Evolutionary conservation across 805 yeast genomes (phyloP), one percentile per base, ranked within the genome.

Genomic region (Zygosaccharomyces lentus): DNA sequence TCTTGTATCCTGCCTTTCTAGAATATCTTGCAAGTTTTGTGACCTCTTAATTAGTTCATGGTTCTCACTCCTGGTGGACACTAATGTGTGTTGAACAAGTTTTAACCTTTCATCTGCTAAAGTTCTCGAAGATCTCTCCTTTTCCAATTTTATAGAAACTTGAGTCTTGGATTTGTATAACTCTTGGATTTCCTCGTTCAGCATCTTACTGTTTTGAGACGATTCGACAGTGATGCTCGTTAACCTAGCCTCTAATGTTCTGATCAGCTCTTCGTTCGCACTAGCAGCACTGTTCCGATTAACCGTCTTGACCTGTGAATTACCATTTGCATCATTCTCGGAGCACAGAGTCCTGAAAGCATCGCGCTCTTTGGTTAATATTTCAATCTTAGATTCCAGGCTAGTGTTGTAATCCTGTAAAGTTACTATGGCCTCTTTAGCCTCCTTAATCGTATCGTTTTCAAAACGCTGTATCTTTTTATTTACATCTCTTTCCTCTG

Each of bases 361-460:
- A 54, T 89, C 95, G 45, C 89, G 76, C 61, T 87, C 95, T 50
- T 80, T 75, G 3, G 74, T 67, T 2, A 78, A 72, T 1, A 83
- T 74, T 9, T 71, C 76, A 35, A 81, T 62, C 58, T 77, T 79
- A 2, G 73, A 58, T 51, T 77, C 78, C 8, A 79, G 58, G 13
- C 74, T 68, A 16, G 73, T 70, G 31, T 85, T 66, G 52, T 82
- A 81, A 12, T 78, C 76, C 60, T 82, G 81, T 40, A 85, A 67
- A 0, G 81, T 76, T 23, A 76, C 52, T 21, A 85, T 82, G 1
- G 89, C 88, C 24, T 80, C 81, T 50, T 78, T 78, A 0, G 91
- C 90, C 51, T 82, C 87, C 39, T 70, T 73, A 13, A 77, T 70
- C 0, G 79, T 80, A 2, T 68, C 66, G 16, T 72, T 70, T 52